These are phyloP conservation scores for Cutaneotrichosporon sp. DNA, from an alignment of 1,284 basidiomycete genomes.

Conservation along the genomic window DNA sequence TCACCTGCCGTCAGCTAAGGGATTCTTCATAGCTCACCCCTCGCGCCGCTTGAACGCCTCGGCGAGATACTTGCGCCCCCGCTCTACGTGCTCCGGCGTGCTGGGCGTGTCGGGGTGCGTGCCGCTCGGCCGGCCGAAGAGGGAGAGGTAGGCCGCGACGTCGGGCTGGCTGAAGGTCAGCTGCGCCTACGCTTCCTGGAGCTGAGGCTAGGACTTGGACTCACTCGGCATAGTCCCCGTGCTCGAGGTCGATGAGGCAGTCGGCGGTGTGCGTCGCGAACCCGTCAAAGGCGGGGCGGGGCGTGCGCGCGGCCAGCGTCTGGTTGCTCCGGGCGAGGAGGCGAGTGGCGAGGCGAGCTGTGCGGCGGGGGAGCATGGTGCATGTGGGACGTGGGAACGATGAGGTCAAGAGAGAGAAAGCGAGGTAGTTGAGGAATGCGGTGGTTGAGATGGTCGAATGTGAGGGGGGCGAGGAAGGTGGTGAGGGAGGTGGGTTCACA, in stretches of 20 bases:
- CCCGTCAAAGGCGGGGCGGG: slow-evolving; percentile 3
- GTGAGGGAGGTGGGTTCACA: too few species aligned
- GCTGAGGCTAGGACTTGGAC: too few species aligned
- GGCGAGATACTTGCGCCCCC: slow-evolving; percentile 5
- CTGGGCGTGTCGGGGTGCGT: neutral
- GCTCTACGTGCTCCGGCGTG: slow-evolving; percentile 3
- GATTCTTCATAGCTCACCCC: slow-evolving; percentile 11
- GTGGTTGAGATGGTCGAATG: neutral
- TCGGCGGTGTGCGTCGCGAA: neutral
- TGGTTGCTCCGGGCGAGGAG: neutral
- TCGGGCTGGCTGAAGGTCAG: slow-evolving; percentile 13
- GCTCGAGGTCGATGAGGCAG: slow-evolving; percentile 11
- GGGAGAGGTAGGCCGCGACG: slow-evolving; percentile 10
- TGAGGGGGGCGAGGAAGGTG: neutral
- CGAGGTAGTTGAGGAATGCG: neutral
- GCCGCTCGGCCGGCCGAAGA: slow-evolving; percentile 8
- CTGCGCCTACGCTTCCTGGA: too few species aligned
- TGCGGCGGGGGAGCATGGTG: neutral
- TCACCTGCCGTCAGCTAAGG: neutral
- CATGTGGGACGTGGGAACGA: neutral
- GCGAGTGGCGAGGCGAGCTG: neutral
- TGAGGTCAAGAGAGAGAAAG: too few species aligned
- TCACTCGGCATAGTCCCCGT: slow-evolving; percentile 5
- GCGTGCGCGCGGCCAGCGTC: neutral
- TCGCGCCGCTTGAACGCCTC: slow-evolving; percentile 15